A percentile compares a stretch with the other conserved stretches of the same genome.
Evolutionary conservation across 441 rosid genomes (phyloP).

Genomic region (Arabidopsis hybrid): DNA sequence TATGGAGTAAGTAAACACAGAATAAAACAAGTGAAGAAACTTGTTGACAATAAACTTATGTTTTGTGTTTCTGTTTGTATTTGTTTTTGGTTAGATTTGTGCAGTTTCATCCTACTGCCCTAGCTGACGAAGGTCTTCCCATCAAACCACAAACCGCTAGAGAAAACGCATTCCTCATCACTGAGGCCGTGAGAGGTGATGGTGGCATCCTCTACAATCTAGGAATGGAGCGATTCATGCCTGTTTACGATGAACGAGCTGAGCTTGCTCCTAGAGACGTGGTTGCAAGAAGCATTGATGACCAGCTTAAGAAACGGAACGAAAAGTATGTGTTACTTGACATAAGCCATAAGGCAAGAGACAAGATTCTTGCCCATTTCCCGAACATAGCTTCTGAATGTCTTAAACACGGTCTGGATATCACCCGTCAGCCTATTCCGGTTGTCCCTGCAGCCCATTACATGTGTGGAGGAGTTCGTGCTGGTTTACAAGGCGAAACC

Average conservation of each 20-base stretch:
- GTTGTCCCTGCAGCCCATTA: conserved; percentile 99
- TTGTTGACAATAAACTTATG: conserved; percentile 15
- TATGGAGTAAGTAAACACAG: conserved; percentile 79
- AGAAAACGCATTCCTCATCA: conserved; percentile 88
- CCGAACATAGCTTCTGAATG: conserved; percentile 95
- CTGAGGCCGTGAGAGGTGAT: conserved; percentile 97
- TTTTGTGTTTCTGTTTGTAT: conserved; percentile 10
- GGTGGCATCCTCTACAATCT: conserved; percentile 93
- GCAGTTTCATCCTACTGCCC: conserved; percentile 97
- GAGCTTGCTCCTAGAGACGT: conserved; percentile 99
- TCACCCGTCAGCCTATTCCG: conserved; percentile 83
- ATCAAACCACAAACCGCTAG: conserved; percentile 63
- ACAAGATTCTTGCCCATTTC: conserved; percentile 86
- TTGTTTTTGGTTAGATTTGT: conserved; percentile 70
- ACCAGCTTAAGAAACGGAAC: conserved; percentile 81
- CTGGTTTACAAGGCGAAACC: conserved; percentile 93
- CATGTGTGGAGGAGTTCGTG: conserved; percentile 97
- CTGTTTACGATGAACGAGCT: conserved; percentile 79
- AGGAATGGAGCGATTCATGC: conserved; percentile 90
- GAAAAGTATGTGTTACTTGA: conserved; percentile 89
- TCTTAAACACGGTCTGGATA: conserved; percentile 78
- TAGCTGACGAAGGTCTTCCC: conserved; percentile 97
- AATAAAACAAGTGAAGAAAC: background rate
- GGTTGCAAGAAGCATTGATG: conserved; percentile 97
- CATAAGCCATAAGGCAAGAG: conserved; percentile 85